Percentiles rank a stretch among this genome's conserved stretches.
These are phyloP conservation scores for Talaromyces pinophilus DNA, from an alignment of 2,329 filamentous ascomycete species.

Conservation along the genomic window DNA sequence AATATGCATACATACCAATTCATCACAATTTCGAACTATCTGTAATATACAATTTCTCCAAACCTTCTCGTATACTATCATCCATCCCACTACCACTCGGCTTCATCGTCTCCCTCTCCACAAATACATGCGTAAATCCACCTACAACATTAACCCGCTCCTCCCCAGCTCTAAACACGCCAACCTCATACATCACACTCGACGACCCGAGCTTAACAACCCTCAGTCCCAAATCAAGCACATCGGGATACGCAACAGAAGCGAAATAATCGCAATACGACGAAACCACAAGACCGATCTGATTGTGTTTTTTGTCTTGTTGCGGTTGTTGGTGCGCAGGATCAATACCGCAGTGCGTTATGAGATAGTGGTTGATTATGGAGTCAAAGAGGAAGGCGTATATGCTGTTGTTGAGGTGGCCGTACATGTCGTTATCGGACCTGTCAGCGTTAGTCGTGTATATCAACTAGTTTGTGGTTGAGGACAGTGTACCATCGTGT, in stretches of 20 bases:
- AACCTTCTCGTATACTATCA: constrained; percentile 48
- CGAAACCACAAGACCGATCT: constrained; percentile 82
- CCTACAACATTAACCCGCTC: constrained; percentile 80
- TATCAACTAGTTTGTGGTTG: not conserved
- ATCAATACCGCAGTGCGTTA: constrained; percentile 71
- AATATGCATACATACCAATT: not conserved
- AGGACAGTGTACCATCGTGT: constrained; percentile 69
- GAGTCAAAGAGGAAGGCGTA: constrained; percentile 90
- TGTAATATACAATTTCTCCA: constrained; percentile 57
- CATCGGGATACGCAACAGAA: constrained; percentile 76
- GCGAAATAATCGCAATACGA: constrained; percentile 84
- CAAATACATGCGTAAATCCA: constrained; percentile 84
- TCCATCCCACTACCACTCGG: constrained; percentile 61
- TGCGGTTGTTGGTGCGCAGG: constrained; percentile 45
- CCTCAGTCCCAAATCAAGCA: constrained; percentile 77
- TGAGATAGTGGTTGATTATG: constrained; percentile 84
- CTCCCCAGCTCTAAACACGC: constrained; percentile 74
- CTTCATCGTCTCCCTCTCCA: constrained; percentile 70
- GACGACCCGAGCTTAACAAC: constrained; percentile 82
- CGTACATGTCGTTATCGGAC: constrained; percentile 94
- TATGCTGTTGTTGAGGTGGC: constrained; percentile 87
- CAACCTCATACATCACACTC: constrained; percentile 88
- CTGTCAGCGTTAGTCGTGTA: constrained; percentile 46
- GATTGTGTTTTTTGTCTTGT: constrained; percentile 45
- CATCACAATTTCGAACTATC: constrained; percentile 32